Evolutionary conservation across 192 early-diverging fungal genomes (phyloP).

Genomic region (Mortierella antarctica): DNA sequence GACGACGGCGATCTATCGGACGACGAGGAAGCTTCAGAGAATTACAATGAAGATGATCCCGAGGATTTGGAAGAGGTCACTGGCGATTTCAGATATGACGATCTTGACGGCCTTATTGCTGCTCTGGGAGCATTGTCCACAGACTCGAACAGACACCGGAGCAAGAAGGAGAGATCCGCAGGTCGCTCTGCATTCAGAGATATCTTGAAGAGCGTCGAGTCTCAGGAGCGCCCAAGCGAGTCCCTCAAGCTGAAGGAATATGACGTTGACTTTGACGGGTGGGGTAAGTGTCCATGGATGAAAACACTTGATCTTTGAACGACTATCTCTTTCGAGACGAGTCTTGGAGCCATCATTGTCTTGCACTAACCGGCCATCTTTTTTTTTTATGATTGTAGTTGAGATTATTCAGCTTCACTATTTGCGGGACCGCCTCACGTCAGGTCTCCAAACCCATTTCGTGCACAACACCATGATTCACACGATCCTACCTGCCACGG

Average conservation of each 20-base stretch:
- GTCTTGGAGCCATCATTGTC: background rate
- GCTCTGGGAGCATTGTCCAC: conserved; percentile 65
- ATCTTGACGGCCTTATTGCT: conserved; percentile 66
- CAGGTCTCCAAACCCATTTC: conserved; percentile 49
- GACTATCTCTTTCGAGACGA: background rate
- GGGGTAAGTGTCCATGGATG: conserved; percentile 51
- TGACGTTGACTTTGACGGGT: conserved; percentile 64
- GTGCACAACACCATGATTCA: conserved; percentile 53
- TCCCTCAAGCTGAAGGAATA: conserved; percentile 62
- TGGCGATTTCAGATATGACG: conserved; percentile 58
- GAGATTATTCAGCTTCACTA: conserved; percentile 48
- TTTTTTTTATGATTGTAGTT: conserved; percentile 9
- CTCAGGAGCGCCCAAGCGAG: conserved; percentile 61
- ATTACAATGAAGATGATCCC: conserved; percentile 55
- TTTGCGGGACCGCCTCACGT: conserved; percentile 30
- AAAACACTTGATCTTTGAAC: conserved; percentile 1
- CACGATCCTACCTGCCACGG: conserved; percentile 32
- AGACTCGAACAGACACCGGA: conserved; percentile 67
- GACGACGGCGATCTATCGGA: conserved; percentile 41
- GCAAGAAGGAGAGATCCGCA: conserved; percentile 63
- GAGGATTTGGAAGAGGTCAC: conserved; percentile 51
- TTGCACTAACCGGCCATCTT: background rate
- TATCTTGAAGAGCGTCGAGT: conserved; percentile 70
- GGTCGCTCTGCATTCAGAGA: conserved; percentile 76
- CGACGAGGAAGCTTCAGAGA: conserved; percentile 33